These are phyloP conservation scores for Dendrostoma leiphaemia DNA, from an alignment of 2,329 filamentous ascomycete species.

Conservation along the genomic window DNA sequence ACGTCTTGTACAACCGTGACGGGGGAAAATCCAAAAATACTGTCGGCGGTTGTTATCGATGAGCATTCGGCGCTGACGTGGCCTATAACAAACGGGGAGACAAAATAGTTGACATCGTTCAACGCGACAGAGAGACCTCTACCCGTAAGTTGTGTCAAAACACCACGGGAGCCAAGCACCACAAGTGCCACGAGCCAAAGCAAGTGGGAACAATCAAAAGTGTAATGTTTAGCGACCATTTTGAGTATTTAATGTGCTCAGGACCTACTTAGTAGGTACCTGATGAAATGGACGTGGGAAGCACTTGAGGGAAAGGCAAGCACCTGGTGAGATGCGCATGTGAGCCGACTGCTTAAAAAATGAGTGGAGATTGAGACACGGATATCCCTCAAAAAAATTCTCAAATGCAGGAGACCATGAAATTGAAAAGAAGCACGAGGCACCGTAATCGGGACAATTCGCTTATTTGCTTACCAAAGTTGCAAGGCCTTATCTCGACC, in stretches of 20 bases:
- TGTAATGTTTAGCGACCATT: neutral
- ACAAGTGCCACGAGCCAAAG: neutral
- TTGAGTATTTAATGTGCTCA: neutral
- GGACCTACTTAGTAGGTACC: too few relatives aligned
- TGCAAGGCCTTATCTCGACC: too few relatives aligned
- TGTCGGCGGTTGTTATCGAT: slow-evolving; percentile 20
- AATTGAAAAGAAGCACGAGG: too few relatives aligned
- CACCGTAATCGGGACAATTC: too few relatives aligned
- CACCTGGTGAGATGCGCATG: neutral
- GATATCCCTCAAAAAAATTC: too few relatives aligned
- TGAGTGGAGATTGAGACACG: too few relatives aligned
- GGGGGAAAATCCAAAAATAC: slow-evolving; percentile 31
- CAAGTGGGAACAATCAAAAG: neutral
- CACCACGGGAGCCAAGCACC: neutral
- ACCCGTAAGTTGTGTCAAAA: slow-evolving; percentile 23
- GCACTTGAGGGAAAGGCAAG: too few relatives aligned
- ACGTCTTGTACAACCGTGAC: slow-evolving; percentile 31
- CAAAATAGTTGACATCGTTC: slow-evolving; percentile 31
- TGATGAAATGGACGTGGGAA: too few relatives aligned
- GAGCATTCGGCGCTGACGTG: slow-evolving; percentile 21
- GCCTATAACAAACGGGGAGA: slow-evolving; percentile 32
- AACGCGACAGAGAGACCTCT: slow-evolving; percentile 31
- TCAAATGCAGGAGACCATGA: too few relatives aligned
- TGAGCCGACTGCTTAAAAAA: too few relatives aligned
- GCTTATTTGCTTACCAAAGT: too few relatives aligned